Evolutionary conservation across 352 stramenopile species (phyloP).

Genomic region (Globisporangium recalcitrans): DNA sequence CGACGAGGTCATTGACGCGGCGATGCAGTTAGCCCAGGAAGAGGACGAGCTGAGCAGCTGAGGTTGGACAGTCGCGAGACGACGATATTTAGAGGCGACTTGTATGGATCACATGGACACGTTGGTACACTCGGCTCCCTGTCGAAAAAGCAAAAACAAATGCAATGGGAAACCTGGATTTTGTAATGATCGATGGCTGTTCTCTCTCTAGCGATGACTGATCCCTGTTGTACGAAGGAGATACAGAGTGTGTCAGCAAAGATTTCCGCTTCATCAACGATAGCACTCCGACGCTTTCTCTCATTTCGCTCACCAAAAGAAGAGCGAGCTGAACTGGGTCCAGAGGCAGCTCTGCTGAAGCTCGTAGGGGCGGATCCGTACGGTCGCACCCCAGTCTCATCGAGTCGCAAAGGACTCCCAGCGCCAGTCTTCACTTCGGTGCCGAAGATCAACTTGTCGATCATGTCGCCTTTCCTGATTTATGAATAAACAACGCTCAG

Average conservation of each 20-base stretch:
- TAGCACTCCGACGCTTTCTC: too few species aligned
- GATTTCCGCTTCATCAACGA: too few species aligned
- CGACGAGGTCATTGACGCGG: conserved; percentile 47
- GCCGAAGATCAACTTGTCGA: background rate
- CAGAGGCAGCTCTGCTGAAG: background rate
- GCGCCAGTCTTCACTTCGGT: background rate
- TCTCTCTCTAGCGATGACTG: background rate
- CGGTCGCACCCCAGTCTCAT: background rate
- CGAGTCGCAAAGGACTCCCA: background rate
- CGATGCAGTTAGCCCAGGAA: conserved; percentile 52
- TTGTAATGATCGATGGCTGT: background rate
- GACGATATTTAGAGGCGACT: background rate
- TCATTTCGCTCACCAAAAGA: too few species aligned
- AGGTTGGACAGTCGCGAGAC: background rate
- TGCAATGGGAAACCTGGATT: background rate
- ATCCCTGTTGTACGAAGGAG: too few species aligned
- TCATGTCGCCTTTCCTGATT: background rate
- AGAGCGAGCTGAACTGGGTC: background rate
- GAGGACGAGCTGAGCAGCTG: conserved; percentile 45
- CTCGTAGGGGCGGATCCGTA: background rate
- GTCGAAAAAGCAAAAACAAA: background rate
- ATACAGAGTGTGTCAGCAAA: too few species aligned
- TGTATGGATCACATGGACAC: background rate
- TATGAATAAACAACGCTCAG: background rate
- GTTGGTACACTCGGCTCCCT: background rate